Percentiles rank a stretch among this genome's conserved stretches.
Evolutionary conservation across 2,329 filamentous ascomycete species (phyloP).

Genomic region (Gyromitra esculenta): DNA sequence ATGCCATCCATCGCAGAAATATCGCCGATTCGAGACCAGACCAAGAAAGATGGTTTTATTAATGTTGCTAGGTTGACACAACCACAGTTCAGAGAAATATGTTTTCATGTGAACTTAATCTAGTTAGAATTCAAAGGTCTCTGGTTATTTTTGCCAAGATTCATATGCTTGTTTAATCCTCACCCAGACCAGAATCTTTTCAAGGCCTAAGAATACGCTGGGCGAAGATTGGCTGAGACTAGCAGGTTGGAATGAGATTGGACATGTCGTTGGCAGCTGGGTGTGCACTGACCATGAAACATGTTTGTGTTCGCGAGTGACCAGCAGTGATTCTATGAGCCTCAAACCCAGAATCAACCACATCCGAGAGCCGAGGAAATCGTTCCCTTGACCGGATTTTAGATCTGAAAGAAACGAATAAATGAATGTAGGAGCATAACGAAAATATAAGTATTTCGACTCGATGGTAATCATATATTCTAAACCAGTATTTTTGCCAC

Average conservation of each 20-base stretch:
- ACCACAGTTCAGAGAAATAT: not conserved
- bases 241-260: not conserved
- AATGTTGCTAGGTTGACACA: not conserved
- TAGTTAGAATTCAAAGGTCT: not conserved
- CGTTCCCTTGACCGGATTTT: not conserved
- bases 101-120: not conserved
- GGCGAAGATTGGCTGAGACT: too few species aligned
- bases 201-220: not conserved
- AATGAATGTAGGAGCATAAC: not conserved
- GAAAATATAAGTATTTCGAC: not conserved
- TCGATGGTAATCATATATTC: not conserved
- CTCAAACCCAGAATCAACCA: not conserved
- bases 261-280: not conserved
- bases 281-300: not conserved
- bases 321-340: not conserved
- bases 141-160: not conserved
- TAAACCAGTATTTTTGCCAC: constrained; percentile 3
- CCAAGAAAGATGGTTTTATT: constrained; percentile 1
- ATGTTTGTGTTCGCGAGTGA: not conserved
- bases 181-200: not conserved
- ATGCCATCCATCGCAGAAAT: not conserved
- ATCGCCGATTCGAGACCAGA: not conserved
- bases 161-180: not conserved
- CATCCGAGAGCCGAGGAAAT: not conserved
- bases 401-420: too few species aligned